Base-by-base conservation (phyloP, 176 grass and related monocot species). In the Zoysia pacifica region DNA sequence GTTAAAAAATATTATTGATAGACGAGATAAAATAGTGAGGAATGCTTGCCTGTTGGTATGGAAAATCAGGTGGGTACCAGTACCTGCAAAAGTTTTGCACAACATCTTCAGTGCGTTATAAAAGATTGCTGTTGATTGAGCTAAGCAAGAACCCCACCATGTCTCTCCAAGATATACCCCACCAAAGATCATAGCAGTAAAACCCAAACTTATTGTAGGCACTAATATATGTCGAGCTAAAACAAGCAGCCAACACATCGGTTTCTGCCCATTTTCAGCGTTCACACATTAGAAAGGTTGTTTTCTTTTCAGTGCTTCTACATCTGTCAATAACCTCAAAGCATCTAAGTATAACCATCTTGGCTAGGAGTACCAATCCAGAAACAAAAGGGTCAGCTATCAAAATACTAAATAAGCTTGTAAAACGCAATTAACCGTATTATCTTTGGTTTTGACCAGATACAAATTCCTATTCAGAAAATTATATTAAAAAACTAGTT, bases 11-110 rank as follows among this genome's bases (percentile, higher is more conserved):
- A 28, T 59, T 39, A 87, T 42, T 47, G 50, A 76, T 48, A 2
- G 39, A 67, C 18, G 14, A 28, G 52, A 68, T 53, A 51, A 76
- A 73, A 65, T 51, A n/a, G n/a, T 68, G 39, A 79, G 36, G 42
- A 62, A 69, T 37, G 28, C 89, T 89, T 89, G 71, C 96, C 79
- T 91, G 96, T 44, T 93, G 90, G 58, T 93, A 93, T 64, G 56
- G 81, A 87, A 91, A 95, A 67, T 94, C 92, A 49, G 75, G 61
- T 85, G 90, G 86, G 84, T 88, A 95, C 83, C 89, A 72, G 49
- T 86, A 99, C 88, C 96, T 99, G 92, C 92, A 92, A 92, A 91
- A 87, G 65, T 75, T 73, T 69, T 69, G 16, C 73, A 72, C 10
- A 89, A 85, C 39, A 78, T 67, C 60, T 67, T 89, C 67, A 89